Base-by-base conservation (phyloP, 345 rosid species). In the Arabis hirsuta region DNA sequence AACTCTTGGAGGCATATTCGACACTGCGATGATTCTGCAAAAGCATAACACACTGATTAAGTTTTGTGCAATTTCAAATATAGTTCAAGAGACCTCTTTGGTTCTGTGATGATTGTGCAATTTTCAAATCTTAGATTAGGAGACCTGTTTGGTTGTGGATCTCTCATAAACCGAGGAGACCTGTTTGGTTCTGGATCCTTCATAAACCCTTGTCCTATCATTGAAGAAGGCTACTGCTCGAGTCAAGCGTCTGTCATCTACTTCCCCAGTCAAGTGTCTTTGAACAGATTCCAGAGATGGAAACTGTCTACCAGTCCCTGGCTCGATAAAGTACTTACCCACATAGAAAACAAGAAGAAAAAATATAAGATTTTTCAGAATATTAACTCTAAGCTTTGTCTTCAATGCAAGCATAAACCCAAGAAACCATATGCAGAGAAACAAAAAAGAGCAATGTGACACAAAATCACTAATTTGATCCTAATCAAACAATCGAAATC, bases 301-400 rank as follows among this genome's bases (percentile, higher is more conserved):
- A 69, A 69, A 69, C 20, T 76, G 27, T 76, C 59, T 61, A 52
- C 74, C 79, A 38, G 46, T 69, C 47, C 65, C 66, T 63, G 71
- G 71, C 60, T 76, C 66, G 24, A 63, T n/a, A 14, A 29, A 64
- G 43, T 57, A 42, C 76, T 76, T 20, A 41, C 20, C 50, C 61
- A 55, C 64, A 45, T 27, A 46, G 7, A 10, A 7, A 36, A 45
- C 16, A 39, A 44, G 24, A 44, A 32, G 19, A 1, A 32, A 2
- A 32, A 64, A 50, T 45, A n/a, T 64, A 12, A 47, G 48, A 29
- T 9, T 29, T 76, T 55, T 31, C 6, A 27, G 3, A 12, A 8
- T 13, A 45, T 1, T 1, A 45, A 29, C 32, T 54, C 62, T 0
- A 22, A 32, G 44, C 43, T 31, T 2, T 64, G 4, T 48, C 46